Evolutionary conservation across 345 rosid genomes (phyloP).

Genomic region (Ailanthus altissimus): DNA sequence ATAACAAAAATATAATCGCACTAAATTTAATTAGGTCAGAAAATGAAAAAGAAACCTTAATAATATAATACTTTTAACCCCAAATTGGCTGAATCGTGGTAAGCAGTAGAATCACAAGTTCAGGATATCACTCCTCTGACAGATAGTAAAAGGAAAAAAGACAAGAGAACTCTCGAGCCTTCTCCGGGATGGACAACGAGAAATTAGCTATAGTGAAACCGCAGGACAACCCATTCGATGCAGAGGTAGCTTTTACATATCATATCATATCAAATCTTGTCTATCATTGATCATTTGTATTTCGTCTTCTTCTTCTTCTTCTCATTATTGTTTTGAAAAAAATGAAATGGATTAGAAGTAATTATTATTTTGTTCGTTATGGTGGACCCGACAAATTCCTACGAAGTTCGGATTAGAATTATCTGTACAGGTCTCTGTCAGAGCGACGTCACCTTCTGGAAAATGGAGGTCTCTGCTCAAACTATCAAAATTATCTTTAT

Average conservation of each 20-base stretch:
- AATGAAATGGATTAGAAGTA: background rate
- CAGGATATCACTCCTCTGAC: background rate
- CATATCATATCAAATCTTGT: background rate
- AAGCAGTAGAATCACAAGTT: background rate
- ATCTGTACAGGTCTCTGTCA: slow-evolving; percentile 79
- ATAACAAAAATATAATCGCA: too few relatives aligned
- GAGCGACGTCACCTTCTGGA: slow-evolving; percentile 80
- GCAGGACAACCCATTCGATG: slow-evolving; percentile 62
- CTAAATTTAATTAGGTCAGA: too few relatives aligned
- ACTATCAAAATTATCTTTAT: background rate
- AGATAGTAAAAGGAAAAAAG: background rate
- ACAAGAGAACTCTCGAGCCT: background rate
- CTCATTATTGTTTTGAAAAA: background rate
- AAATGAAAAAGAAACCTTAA: too few relatives aligned
- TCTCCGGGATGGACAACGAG: background rate
- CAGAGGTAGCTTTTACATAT: slow-evolving; percentile 38
- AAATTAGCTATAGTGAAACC: background rate
- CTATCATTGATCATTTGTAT: background rate
- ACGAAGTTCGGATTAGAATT: slow-evolving; percentile 73
- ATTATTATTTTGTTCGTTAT: background rate
- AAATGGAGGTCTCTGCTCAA: slow-evolving; percentile 44
- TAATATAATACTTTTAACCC: too few relatives aligned
- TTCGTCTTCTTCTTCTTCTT: background rate
- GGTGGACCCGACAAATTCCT: slow-evolving; percentile 71
- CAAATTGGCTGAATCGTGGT: too few relatives aligned